Evolutionary conservation across 805 yeast genomes (phyloP).

Genomic region (Candida patagonica): DNA sequence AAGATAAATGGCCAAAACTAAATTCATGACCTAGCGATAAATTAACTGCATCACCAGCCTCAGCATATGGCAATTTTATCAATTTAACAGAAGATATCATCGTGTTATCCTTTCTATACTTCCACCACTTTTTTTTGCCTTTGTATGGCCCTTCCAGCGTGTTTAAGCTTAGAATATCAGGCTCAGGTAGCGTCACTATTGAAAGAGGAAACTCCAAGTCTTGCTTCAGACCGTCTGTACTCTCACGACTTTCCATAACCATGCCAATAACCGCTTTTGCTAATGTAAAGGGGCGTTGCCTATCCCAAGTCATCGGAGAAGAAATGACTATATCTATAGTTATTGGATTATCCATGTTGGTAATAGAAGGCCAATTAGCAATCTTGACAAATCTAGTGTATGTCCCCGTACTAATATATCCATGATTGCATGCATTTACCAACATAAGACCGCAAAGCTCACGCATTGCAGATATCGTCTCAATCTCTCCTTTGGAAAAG

Average conservation of each 20-base stretch:
- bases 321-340: neutral
- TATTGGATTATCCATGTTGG: neutral
- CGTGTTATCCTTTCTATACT: conserved; percentile 8
- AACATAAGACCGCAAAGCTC: conserved; percentile 14
- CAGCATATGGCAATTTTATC: too few species aligned
- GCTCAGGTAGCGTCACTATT: conserved; percentile 10
- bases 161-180: conserved; percentile 10
- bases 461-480: conserved; percentile 3
- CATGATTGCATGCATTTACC: conserved; percentile 16
- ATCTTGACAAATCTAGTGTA: conserved; percentile 14
- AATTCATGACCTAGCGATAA: conserved; percentile 2
- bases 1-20: conserved; percentile 1
- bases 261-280: neutral
- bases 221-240: neutral
- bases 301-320: neutral
- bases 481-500: conserved; percentile 1
- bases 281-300: neutral
- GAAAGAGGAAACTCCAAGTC: neutral
- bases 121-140: conserved; percentile 15
- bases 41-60: too few species aligned
- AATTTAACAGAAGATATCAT: neutral
- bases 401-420: conserved; percentile 15
- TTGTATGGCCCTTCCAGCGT: conserved; percentile 10
- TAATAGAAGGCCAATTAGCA: neutral
- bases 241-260: neutral